Evolutionary conservation across 83 land plant species (phyloP).

Genomic region (Thuja plicata): DNA sequence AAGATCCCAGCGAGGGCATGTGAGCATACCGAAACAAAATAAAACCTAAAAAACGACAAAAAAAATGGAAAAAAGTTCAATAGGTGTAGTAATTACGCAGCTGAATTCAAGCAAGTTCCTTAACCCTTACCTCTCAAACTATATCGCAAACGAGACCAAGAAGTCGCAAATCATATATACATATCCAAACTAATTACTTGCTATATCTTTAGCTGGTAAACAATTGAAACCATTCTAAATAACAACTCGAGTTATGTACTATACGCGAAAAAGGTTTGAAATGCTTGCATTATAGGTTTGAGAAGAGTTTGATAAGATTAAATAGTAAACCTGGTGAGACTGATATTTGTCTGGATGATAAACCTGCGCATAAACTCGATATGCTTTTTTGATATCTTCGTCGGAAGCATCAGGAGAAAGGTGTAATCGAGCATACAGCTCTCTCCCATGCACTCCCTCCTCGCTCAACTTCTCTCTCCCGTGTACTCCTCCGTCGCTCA

Average conservation of each 20-base stretch:
- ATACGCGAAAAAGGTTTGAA: not conserved
- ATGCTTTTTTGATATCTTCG: constrained; percentile 85
- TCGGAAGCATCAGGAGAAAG: constrained; percentile 90
- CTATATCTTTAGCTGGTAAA: not conserved
- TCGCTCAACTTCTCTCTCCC: not conserved
- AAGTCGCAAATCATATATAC: not conserved
- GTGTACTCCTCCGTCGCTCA: no score
- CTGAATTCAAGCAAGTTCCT: not conserved
- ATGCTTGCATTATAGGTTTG: not conserved
- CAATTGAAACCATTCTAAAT: not conserved
- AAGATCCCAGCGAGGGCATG: not conserved
- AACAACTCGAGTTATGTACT: not conserved
- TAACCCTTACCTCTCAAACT: not conserved
- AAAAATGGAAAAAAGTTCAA: not conserved
- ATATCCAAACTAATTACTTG: no score
- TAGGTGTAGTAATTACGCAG: not conserved
- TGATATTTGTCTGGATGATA: constrained; percentile 97
- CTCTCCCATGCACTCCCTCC: constrained; percentile 25
- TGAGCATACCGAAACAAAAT: not conserved
- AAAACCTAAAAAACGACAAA: not conserved
- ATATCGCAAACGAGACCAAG: not conserved
- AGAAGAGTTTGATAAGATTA: not conserved
- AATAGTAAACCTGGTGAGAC: constrained; percentile 50
- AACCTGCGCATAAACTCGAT: constrained; percentile 90
- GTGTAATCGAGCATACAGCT: constrained; percentile 87